These are phyloP conservation scores for Lophiotrema nucula DNA, from an alignment of 495 filamentous ascomycete genomes.

Conservation along the genomic window DNA sequence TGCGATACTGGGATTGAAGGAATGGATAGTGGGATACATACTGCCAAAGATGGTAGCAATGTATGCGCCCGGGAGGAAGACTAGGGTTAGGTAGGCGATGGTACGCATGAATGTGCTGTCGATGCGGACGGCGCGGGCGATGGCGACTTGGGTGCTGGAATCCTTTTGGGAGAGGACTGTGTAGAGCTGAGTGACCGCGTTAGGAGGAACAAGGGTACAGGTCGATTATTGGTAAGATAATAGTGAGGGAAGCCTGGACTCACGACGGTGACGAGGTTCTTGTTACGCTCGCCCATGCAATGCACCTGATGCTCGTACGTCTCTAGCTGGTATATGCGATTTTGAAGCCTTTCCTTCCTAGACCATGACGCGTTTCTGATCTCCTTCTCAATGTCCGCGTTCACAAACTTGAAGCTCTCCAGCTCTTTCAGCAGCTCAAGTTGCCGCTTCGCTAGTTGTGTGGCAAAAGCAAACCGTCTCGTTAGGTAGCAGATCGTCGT, in stretches of 20 bases:
- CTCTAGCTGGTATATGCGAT: neutral
- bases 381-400: neutral
- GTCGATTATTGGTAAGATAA: neutral
- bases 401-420: neutral
- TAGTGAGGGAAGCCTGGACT: too few species aligned
- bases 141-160: slow-evolving; percentile 3
- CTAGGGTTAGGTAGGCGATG: slow-evolving; percentile 13
- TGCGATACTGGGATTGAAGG: neutral
- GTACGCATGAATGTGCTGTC: slow-evolving; percentile 12
- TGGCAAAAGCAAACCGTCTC: slow-evolving; percentile 4
- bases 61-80: slow-evolving; percentile 9
- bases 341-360: slow-evolving; percentile 1
- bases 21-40: neutral
- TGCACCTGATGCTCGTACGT: neutral
- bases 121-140: slow-evolving; percentile 6
- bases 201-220: neutral
- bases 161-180: slow-evolving; percentile 12
- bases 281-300: slow-evolving; percentile 8
- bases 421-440: neutral
- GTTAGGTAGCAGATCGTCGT: slow-evolving; percentile 6
- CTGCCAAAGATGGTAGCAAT: slow-evolving; percentile 8
- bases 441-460: neutral
- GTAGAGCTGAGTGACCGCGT: slow-evolving; percentile 2
- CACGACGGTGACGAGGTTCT: slow-evolving; percentile 13
- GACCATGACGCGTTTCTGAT: neutral